These are phyloP conservation scores for Jasminum sambac DNA, from an alignment of 257 asterid genomes.

Conservation along the genomic window DNA sequence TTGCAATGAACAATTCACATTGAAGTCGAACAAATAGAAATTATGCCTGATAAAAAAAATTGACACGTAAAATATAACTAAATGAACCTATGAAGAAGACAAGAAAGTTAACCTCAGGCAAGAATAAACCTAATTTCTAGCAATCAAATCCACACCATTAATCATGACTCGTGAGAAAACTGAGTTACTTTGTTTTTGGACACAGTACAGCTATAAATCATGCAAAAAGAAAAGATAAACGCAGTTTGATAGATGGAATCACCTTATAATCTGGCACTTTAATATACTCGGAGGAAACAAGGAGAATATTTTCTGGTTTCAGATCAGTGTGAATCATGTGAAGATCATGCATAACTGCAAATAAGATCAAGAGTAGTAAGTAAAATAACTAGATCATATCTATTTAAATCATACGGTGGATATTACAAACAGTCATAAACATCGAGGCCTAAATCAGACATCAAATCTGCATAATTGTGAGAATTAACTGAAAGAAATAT, in stretches of 20 bases:
- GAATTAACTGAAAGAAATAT: constrained; percentile 29
- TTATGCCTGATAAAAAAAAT: background rate
- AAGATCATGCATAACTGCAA: constrained; percentile 91
- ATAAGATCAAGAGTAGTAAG: constrained; percentile 25
- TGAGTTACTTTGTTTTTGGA: background rate
- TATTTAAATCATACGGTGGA: constrained; percentile 1
- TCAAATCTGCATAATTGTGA: constrained; percentile 11
- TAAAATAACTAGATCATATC: constrained; percentile 10
- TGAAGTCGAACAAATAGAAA: background rate
- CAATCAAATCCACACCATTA: constrained; percentile 10
- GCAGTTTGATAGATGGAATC: constrained; percentile 17
- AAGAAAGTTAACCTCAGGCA: constrained; percentile 12
- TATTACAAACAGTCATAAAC: constrained; percentile 8
- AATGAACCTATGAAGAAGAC: background rate
- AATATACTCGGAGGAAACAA: constrained; percentile 72
- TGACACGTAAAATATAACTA: background rate
- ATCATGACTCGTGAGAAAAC: constrained; percentile 1
- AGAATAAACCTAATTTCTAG: constrained; percentile 5
- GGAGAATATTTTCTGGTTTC: constrained; percentile 95
- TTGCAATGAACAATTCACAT: background rate
- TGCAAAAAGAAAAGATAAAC: constrained; percentile 6
- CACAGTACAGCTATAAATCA: constrained; percentile 11
- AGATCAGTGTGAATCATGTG: constrained; percentile 87
- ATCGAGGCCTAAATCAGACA: constrained; percentile 14
- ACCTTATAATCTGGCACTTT: constrained; percentile 84